Evolutionary conservation across 2,329 filamentous ascomycete species (phyloP).

Genomic region (Plenodomus tracheiphilus): DNA sequence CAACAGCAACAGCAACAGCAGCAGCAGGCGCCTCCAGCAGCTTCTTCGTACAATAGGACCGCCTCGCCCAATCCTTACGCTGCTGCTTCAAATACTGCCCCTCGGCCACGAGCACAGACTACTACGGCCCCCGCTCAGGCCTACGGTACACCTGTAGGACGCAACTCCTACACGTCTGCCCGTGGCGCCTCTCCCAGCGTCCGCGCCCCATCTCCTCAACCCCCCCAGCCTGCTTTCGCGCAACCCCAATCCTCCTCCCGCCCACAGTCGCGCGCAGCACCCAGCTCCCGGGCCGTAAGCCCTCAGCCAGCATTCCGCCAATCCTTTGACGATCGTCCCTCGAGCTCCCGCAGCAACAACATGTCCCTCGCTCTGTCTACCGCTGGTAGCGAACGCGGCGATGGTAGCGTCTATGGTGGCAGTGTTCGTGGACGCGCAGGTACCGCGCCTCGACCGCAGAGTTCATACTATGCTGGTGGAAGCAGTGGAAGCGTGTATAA

Average conservation of each 20-base stretch:
- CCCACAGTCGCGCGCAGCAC: conserved; percentile 36
- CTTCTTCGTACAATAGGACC: conserved; percentile 17
- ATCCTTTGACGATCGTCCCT: conserved; percentile 51
- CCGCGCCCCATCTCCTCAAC: conserved; percentile 52
- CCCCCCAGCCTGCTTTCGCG: conserved; percentile 43
- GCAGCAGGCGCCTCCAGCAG: conserved; percentile 10
- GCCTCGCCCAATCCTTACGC: conserved; percentile 67
- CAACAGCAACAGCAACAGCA: conserved; percentile 2
- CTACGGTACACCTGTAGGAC: conserved; percentile 36
- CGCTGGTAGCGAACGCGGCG: conserved; percentile 40
- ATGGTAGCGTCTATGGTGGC: conserved; percentile 46
- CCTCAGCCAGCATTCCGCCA: conserved; percentile 56
- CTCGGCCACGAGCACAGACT: conserved; percentile 44
- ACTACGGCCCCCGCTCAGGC: conserved; percentile 38
- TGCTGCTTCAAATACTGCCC: conserved; percentile 32
- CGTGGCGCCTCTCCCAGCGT: conserved; percentile 46
- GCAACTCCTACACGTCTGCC: conserved; percentile 42
- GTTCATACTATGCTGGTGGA: conserved; percentile 47
- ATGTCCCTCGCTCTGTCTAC: conserved; percentile 53
- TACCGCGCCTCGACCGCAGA: conserved; percentile 44
- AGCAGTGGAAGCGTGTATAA: conserved; percentile 32
- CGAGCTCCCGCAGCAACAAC: conserved; percentile 49
- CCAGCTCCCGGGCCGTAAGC: conserved; percentile 51
- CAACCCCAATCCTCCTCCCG: conserved; percentile 46
- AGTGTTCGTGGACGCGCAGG: conserved; percentile 41